Base-by-base conservation (phyloP, 2,329 filamentous ascomycete species). In the Penicillium sp. region DNA sequence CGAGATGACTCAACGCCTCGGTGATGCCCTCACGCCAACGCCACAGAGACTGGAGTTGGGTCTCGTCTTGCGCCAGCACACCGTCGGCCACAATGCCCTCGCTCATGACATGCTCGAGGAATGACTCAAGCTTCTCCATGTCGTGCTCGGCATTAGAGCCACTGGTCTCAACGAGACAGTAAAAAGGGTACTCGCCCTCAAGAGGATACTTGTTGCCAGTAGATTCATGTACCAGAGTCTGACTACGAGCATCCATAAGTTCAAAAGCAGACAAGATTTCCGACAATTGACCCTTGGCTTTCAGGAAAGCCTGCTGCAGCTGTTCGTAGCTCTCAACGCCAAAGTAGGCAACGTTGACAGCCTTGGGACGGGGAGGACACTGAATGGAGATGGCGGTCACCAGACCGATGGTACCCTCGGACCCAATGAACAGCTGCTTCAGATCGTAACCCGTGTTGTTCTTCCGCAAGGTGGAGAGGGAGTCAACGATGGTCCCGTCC, bases 401-500 rank as follows among this genome's bases (percentile, higher is more conserved):
- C 56, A 96, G 84, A 36, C 92, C 92, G 47, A 96, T 84, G 4
- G 92, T 96, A 15, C 92, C 92, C 66, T 98, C 92, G 20, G 82
- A 85, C 30, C 92, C 92, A 55, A 98, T 94, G 63, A 98, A 95
- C 23, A 95, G 76, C 66, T 95, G 90, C 72, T 95, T 95, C 40
- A 95, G 67, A 62, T 98, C 93, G 66, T 96, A 98, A 17, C 92
- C 92, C 2, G 92, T 98, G 70, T 98, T 98, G 74, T 98, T 96
- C 74, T 98, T 98, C 51, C 92, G 80, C 41, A 98, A 73, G 42
- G 78, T 89, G 52, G 79, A 84, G 20, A 98, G 79, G 54, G 95
- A 88, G 54, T 96, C 81, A 30, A 98, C 75, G 51, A 98, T 77
- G 5, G 88, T 95, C 37, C 92, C 92, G 59, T 98, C 86, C 1